Base-by-base conservation (phyloP, 306 rosid genomes). In the Alnus rubra region DNA sequence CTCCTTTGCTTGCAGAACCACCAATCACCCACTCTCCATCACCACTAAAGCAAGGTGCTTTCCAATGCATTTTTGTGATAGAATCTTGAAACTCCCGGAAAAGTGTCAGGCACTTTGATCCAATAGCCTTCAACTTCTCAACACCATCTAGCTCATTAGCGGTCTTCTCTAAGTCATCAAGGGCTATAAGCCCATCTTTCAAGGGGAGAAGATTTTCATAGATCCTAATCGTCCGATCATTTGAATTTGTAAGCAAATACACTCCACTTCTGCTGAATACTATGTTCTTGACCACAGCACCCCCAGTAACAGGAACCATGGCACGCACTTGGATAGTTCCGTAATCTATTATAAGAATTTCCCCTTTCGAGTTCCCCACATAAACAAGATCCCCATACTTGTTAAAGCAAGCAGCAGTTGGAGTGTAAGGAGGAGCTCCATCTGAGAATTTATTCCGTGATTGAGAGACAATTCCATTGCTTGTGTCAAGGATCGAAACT, bases 1-100 rank as follows among this genome's bases (percentile, higher is more conserved):
- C 99, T 39, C 99, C 99, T 90, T 93, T 96, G 90, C 98, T 93
- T 74, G 99, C 99, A 75, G 97, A 91, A 82, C 99, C 99, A 74
- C 97, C 96, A 52, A 96, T 87, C 33, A 96, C 98, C 98, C 99
- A 96, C 86, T 96, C 99, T 74, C 98, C 99, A 69, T 96, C 99
- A 12, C 99, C 99, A 75, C 99, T 96, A 83, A 96, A 96, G 79
- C 98, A 93, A 67, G 99, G 99, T 30, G 97, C 99, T 89, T 93
- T 96, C 99, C 99, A 96, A 48, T 96, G 99, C 88, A 96, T 87
- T 87, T 89, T 96, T 14, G 99, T 96, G 74, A 96, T 87, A 33
- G 97, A 83, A 87, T 96, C 99, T 85, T 96, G 99, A 83, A 96
- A 93, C 84, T 96, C 99, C 30, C 98, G 90, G 85, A 88, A 93